A percentile compares a stretch with the other conserved stretches of the same genome.
Conservation (phyloP, 2,329 filamentous ascomycete species). For the Pseudopyricularia javanii region DNA sequence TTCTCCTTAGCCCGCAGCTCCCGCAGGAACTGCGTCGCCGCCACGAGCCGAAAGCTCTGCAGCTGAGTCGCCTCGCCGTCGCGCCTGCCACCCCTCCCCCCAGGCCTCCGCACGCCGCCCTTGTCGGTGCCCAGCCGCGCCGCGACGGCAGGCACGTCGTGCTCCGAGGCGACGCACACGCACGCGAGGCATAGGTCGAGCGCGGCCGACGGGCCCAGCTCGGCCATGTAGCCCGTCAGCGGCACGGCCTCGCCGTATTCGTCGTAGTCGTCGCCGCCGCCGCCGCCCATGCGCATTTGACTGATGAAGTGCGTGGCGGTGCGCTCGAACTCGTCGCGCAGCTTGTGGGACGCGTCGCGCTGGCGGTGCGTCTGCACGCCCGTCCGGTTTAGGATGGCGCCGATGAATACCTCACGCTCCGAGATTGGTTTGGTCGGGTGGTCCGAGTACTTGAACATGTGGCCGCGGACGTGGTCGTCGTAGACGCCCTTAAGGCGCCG, state of each 20-base stretch:
- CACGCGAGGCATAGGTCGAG: constrained; percentile 19
- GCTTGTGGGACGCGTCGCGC: constrained; percentile 35
- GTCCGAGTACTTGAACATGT: constrained; percentile 31
- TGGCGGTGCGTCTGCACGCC: constrained; percentile 36
- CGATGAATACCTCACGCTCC: constrained; percentile 43
- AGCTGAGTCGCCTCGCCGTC: constrained; percentile 5
- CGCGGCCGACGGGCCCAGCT: constrained; percentile 5
- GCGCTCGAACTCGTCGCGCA: constrained; percentile 38
- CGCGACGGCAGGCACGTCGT: background rate
- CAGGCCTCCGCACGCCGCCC: background rate
- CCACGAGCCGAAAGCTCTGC: constrained; percentile 18
- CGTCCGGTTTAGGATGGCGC: constrained; percentile 38
- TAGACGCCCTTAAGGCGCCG: constrained; percentile 26
- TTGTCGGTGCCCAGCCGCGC: background rate
- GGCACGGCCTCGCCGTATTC: background rate
- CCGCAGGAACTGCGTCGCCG: constrained; percentile 15
- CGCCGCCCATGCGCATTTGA: constrained; percentile 9
- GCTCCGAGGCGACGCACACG: constrained; percentile 8
- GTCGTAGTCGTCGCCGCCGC: background rate
- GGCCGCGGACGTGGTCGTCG: constrained; percentile 25
- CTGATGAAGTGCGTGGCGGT: constrained; percentile 23
- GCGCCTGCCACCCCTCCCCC: background rate
- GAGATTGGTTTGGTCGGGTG: constrained; percentile 28
- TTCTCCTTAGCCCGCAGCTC: constrained; percentile 10
- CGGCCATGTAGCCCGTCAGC: background rate